These are phyloP conservation scores for Phtheirospermum japonicum DNA, from an alignment of 257 asterid species.

Conservation along the genomic window DNA sequence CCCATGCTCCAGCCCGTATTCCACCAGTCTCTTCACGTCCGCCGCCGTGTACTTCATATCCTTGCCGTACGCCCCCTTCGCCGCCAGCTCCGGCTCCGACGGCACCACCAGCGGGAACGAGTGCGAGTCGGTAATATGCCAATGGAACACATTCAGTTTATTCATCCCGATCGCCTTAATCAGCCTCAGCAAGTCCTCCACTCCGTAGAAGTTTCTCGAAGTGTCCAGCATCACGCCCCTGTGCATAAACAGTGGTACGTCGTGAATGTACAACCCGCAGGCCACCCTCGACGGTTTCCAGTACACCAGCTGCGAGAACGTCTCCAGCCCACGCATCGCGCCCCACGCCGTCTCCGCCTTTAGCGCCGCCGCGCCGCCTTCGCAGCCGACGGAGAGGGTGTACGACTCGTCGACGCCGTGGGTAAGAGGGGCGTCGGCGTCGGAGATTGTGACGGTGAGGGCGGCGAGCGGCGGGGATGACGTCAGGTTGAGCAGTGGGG, in stretches of 20 bases:
- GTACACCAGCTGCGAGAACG: slow-evolving; percentile 76
- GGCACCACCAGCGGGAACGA: slow-evolving; percentile 76
- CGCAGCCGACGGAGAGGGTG: slow-evolving; percentile 44
- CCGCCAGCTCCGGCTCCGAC: slow-evolving; percentile 78
- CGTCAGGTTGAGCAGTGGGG: slow-evolving; percentile 53
- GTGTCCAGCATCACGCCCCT: slow-evolving; percentile 84
- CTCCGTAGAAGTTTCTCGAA: slow-evolving; percentile 64
- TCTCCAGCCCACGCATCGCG: slow-evolving; percentile 87
- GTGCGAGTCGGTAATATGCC: slow-evolving; percentile 95
- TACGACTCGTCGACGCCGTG: slow-evolving; percentile 90
- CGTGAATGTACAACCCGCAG: slow-evolving; percentile 53
- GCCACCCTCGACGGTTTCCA: slow-evolving; percentile 45
- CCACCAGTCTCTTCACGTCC: slow-evolving; percentile 62
- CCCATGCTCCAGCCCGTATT: slow-evolving; percentile 72
- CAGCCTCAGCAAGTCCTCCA: slow-evolving; percentile 62
- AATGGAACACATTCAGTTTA: slow-evolving; percentile 85
- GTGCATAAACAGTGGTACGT: slow-evolving; percentile 65
- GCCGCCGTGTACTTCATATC: slow-evolving; percentile 70
- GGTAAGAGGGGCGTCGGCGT: slow-evolving; percentile 40
- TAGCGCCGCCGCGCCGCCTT: slow-evolving; percentile 38
- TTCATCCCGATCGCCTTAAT: slow-evolving; percentile 83
- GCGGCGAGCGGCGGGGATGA: slow-evolving; percentile 39
- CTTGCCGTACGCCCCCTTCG: slow-evolving; percentile 65
- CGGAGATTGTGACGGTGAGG: slow-evolving; percentile 44
- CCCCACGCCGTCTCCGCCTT: slow-evolving; percentile 73